Evolutionary conservation across 306 rosid species (phyloP).

Genomic region (Ochetophila trinervis): DNA sequence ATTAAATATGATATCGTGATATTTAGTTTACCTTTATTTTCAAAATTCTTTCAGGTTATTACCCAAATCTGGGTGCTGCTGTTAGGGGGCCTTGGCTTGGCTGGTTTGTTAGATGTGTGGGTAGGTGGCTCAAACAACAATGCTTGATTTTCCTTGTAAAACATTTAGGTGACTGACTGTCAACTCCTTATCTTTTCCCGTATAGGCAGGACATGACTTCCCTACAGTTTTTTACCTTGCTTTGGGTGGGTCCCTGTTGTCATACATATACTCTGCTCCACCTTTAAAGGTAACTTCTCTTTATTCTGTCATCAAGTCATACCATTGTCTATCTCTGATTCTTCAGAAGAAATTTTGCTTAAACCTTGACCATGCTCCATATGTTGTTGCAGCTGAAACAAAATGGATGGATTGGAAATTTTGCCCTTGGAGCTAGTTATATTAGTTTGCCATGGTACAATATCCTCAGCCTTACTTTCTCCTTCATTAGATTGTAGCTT

Average conservation of each 20-base stretch:
- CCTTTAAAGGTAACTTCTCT: slow-evolving; percentile 65
- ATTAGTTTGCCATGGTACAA: slow-evolving; percentile 93
- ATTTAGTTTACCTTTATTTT: slow-evolving; percentile 5
- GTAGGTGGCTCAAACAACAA: slow-evolving; percentile 45
- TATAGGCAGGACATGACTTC: slow-evolving; percentile 80
- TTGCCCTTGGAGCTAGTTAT: slow-evolving; percentile 98
- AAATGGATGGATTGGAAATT: slow-evolving; percentile 99
- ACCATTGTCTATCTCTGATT: slow-evolving; percentile 7
- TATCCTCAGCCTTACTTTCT: slow-evolving; percentile 27
- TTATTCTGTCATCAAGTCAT: neutral
- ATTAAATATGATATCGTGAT: neutral
- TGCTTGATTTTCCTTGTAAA: slow-evolving; percentile 3
- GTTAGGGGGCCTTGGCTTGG: slow-evolving; percentile 75
- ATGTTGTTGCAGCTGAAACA: slow-evolving; percentile 74
- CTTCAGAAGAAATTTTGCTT: slow-evolving; percentile 3
- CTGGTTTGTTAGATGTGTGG: slow-evolving; percentile 86
- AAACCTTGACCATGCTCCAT: slow-evolving; percentile 27
- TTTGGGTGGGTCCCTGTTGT: slow-evolving; percentile 80
- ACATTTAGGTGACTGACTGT: slow-evolving; percentile 21
- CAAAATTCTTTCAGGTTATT: slow-evolving; percentile 57
- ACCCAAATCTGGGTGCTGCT: slow-evolving; percentile 95
- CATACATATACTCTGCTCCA: slow-evolving; percentile 96
- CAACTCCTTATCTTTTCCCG: slow-evolving; percentile 32
- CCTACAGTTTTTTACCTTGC: slow-evolving; percentile 87
- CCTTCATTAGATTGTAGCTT: slow-evolving; percentile 12